Percentiles rank a stretch among this genome's conserved stretches.
phyloP scores from a whole-genome alignment of 2,329 filamentous ascomycete species.

The Diaporthe sp. region DNA sequence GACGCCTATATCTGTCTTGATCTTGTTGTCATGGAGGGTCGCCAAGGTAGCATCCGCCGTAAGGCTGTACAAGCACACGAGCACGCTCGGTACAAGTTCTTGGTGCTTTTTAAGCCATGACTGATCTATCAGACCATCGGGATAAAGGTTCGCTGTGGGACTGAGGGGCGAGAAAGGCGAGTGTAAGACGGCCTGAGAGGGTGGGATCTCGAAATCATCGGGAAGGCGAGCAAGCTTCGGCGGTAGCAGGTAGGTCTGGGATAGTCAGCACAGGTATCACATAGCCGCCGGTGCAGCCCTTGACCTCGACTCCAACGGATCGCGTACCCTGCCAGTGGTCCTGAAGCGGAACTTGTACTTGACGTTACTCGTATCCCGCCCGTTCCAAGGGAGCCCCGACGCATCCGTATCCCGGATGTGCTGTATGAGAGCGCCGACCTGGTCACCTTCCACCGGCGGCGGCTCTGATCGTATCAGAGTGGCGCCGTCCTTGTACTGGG shows the following conservation, averaged over 20 bases:
- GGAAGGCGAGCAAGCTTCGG: constrained; percentile 69
- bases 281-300: background rate
- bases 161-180: constrained; percentile 93
- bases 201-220: constrained; percentile 63
- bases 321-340: constrained; percentile 83
- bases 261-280: background rate
- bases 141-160: constrained; percentile 85
- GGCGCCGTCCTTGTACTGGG: constrained; percentile 69
- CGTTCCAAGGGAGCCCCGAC: constrained; percentile 76
- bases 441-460: constrained; percentile 74
- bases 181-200: constrained; percentile 75
- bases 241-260: constrained; percentile 69
- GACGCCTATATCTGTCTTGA: constrained; percentile 88
- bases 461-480: constrained; percentile 79
- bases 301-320: constrained; percentile 49
- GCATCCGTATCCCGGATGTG: constrained; percentile 78
- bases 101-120: constrained; percentile 93
- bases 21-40: constrained; percentile 85
- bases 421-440: constrained; percentile 74
- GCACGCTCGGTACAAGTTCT: constrained; percentile 82
- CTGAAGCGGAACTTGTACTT: constrained; percentile 77
- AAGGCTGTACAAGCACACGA: constrained; percentile 85
- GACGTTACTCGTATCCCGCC: constrained; percentile 62
- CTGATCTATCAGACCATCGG: constrained; percentile 87
- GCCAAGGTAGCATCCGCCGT: constrained; percentile 80